Evolutionary conservation across 2,329 filamentous ascomycete species (phyloP).

Genomic region (Sclerotinia spermophila): DNA sequence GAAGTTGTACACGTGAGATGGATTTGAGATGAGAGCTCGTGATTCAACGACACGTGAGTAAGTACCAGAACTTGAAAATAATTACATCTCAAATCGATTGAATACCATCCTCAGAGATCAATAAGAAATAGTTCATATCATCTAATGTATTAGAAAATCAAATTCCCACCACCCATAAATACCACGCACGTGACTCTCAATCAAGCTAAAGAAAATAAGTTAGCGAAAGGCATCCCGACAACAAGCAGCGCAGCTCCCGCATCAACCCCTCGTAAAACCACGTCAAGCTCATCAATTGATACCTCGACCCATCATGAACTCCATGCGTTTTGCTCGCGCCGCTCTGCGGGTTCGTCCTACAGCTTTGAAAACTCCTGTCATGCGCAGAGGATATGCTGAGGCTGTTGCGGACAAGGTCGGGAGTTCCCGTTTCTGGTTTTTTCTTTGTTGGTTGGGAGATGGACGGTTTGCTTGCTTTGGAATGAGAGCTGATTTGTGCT

Average conservation of each 20-base stretch:
- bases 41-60: not conserved
- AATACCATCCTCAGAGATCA: fast-evolving
- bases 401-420: slow-evolving; percentile 77
- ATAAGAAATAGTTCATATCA: fast-evolving
- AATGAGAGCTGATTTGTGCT: slow-evolving; percentile 18
- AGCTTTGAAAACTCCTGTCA: slow-evolving; percentile 69
- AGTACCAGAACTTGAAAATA: fast-evolving
- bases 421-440: slow-evolving; percentile 17
- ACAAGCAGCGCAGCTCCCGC: slow-evolving; percentile 33
- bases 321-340: slow-evolving; percentile 85
- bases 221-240: slow-evolving; percentile 15
- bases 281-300: slow-evolving; percentile 41
- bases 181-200: not conserved
- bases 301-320: slow-evolving; percentile 70
- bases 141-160: too few relatives aligned
- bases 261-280: slow-evolving; percentile 18
- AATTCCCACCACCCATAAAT: too few relatives aligned
- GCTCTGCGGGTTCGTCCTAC: slow-evolving; percentile 81
- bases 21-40: not conserved
- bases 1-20: not conserved
- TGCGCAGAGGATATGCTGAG: slow-evolving; percentile 89
- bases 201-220: slow-evolving; percentile 20
- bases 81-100: not conserved
- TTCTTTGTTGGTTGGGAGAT: not conserved
- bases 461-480: not conserved